Evolutionary conservation across 768 basidiomycete genomes (phyloP).

Genomic region (Daedalea quercina): DNA sequence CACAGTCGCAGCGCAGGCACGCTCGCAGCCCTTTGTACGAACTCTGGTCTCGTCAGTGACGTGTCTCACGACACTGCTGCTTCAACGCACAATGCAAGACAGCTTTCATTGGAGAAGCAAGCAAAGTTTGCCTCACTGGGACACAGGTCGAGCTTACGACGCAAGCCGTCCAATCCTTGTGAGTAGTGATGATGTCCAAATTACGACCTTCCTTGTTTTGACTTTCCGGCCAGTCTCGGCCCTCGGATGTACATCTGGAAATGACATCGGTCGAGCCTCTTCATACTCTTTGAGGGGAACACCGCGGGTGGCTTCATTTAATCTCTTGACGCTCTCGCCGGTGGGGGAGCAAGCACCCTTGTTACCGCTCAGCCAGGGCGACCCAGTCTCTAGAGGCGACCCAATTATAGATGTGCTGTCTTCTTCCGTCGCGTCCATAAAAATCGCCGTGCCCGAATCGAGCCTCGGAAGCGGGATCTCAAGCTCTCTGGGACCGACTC

Average conservation of each 20-base stretch:
- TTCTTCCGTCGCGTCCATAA: not conserved
- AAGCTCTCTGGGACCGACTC: not conserved
- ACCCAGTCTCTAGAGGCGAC: not conserved
- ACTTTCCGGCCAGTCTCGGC: not conserved
- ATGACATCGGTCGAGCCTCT: too few relatives aligned
- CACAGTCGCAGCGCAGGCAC: not conserved
- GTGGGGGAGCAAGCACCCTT: not conserved
- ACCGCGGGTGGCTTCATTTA: not conserved
- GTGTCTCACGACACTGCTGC: too few relatives aligned
- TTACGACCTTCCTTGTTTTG: not conserved
- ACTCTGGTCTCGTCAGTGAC: not conserved
- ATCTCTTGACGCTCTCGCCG: not conserved
- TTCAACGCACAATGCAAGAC: not conserved
- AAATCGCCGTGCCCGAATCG: not conserved
- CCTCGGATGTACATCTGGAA: too few relatives aligned
- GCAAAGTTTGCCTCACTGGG: not conserved
- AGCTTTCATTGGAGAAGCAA: not conserved
- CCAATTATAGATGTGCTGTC: not conserved
- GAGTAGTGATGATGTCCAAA: not conserved
- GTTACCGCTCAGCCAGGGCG: not conserved
- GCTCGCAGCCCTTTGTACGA: not conserved
- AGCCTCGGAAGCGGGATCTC: not conserved
- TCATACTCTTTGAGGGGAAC: too few relatives aligned
- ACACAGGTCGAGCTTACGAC: not conserved
- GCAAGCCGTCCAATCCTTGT: not conserved